Percentiles rank a stretch among this genome's conserved stretches.
Evolutionary conservation across 2,329 filamentous ascomycete genomes (phyloP).

Genomic region (Beauveria pseudobassiana): DNA sequence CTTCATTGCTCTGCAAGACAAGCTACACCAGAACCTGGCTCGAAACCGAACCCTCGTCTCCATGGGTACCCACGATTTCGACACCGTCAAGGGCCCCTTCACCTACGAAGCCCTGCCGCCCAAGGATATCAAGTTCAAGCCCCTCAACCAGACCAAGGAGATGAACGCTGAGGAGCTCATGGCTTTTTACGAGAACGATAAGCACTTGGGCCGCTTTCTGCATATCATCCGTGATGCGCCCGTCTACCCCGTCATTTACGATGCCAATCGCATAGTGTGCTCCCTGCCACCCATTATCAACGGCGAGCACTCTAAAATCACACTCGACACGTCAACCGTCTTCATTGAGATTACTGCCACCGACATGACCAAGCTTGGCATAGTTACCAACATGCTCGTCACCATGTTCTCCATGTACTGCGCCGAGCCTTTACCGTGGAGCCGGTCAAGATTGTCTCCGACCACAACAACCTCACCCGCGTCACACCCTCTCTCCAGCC

Average conservation of each 20-base stretch:
- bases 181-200: slow-evolving; percentile 92
- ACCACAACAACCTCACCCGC: slow-evolving; percentile 79
- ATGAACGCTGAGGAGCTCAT: slow-evolving; percentile 88
- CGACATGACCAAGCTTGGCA: slow-evolving; percentile 91
- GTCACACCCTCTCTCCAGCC: slow-evolving; percentile 75
- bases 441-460: slow-evolving; percentile 83
- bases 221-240: slow-evolving; percentile 92
- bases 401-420: slow-evolving; percentile 96
- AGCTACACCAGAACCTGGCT: slow-evolving; percentile 93
- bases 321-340: slow-evolving; percentile 80
- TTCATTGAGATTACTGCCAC: slow-evolving; percentile 97
- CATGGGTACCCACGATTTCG: slow-evolving; percentile 93
- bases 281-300: slow-evolving; percentile 98
- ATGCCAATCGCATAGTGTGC: slow-evolving; percentile 78
- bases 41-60: slow-evolving; percentile 90
- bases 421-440: slow-evolving; percentile 81
- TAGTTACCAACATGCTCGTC: slow-evolving; percentile 91
- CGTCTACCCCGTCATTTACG: slow-evolving; percentile 93
- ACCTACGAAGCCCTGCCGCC: slow-evolving; percentile 89
- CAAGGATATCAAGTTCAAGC: slow-evolving; percentile 84
- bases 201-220: slow-evolving; percentile 80
- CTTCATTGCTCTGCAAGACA: slow-evolving; percentile 97
- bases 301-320: slow-evolving; percentile 94
- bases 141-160: slow-evolving; percentile 83
- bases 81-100: slow-evolving; percentile 90